Base-by-base conservation (phyloP, 1,284 basidiomycete species). In the Tilletia indica region DNA sequence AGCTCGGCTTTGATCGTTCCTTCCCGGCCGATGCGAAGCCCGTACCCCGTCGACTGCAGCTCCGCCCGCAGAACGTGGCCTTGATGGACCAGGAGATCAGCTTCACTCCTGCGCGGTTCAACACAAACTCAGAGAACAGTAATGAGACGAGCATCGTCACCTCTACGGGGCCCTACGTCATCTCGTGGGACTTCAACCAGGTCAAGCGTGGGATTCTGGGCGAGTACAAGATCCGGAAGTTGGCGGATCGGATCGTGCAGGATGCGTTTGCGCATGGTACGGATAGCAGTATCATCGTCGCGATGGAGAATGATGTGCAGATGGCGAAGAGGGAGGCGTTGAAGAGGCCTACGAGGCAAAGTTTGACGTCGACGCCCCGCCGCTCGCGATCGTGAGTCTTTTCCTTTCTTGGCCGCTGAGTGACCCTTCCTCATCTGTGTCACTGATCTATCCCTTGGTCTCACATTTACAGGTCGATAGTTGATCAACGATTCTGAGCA, bases 21-120 rank as follows among this genome's bases (percentile, higher is more conserved):
- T 99, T 99, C 90, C 97, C 97, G 5, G 94, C 93, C 21, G 90
- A 90, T 69, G 89, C 94, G 71, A 98, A 97, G 86, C 97, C 97
- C 0, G 90, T 93, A 70, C 96, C 96, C 6, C 89, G 91, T 77
- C 88, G 94, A 54, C 87, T 99, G 73, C 93, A 95, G 83, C 88
- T 99, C 73, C 91, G 91, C 74, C 90, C 91, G 0, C 93, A 98
- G 83, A 97, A 99, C 85, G 91, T 94, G 67, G 93, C 93, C 51
- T 97, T 94, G 85, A 98, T 99, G 95, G 91, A 91, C 72, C 88
- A 91, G 76, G 90, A 91, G 61, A 89, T 99, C 71, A 89, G 89
- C 12, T 97, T 99, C 85, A 93, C 94, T 0, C 94, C 95, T 42
- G 97, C 96, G 2, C 90, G 94, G 77, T 99, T 99, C 87, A 97